These are phyloP conservation scores for Trichoderma sp. DNA, from an alignment of 2,329 filamentous ascomycete species.

Conservation along the genomic window DNA sequence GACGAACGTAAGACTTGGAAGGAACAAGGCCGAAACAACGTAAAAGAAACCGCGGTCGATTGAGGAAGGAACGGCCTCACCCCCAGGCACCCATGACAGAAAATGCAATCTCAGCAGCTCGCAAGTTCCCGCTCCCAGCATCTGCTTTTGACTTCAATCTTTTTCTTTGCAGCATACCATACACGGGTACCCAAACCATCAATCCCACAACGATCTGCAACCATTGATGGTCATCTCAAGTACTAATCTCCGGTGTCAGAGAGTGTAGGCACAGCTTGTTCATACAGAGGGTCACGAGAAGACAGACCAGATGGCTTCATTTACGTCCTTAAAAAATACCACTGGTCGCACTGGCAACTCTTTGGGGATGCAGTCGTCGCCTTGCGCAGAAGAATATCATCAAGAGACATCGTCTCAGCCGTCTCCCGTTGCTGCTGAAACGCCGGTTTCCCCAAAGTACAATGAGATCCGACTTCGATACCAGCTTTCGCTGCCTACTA, in stretches of 20 bases:
- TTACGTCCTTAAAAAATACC: background rate
- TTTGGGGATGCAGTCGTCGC: background rate
- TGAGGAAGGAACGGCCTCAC: background rate
- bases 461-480: conserved; percentile 41
- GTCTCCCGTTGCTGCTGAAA: background rate
- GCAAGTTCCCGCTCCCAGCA: no score
- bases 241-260: background rate
- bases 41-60: background rate
- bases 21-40: background rate
- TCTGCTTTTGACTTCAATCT: background rate
- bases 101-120: background rate
- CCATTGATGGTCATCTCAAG: background rate
- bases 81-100: background rate
- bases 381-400: background rate
- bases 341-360: background rate
- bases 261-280: background rate
- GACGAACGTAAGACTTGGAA: background rate
- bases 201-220: background rate
- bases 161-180: background rate
- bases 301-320: background rate
- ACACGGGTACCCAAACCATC: background rate
- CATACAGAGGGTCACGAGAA: background rate
- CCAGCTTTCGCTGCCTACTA: conserved; percentile 37
- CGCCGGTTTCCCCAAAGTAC: background rate
- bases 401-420: background rate